Conservation (phyloP, 2,329 filamentous ascomycete genomes). For the Fusarium circinatum region DNA sequence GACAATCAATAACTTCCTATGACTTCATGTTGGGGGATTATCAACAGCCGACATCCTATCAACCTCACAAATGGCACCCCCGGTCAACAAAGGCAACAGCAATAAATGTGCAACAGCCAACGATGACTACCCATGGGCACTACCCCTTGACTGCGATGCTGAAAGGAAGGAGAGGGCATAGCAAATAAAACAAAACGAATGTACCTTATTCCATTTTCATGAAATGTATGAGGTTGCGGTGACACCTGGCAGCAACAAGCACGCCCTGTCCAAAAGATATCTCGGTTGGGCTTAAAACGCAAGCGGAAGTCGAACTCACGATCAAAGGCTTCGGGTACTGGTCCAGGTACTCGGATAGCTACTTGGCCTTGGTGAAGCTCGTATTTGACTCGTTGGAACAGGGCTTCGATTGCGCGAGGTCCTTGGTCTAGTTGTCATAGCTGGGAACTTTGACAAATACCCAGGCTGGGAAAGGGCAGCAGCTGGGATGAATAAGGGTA, state of each 20-base stretch:
- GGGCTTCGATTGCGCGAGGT: background rate
- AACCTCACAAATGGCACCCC: background rate
- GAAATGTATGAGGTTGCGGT: background rate
- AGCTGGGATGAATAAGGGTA: background rate
- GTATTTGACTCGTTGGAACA: background rate
- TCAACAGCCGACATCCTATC: background rate
- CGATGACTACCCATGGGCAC: background rate
- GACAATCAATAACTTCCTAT: background rate
- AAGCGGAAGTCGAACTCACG: background rate
- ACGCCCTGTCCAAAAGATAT: background rate
- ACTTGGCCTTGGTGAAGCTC: accelerated
- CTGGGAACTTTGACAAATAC: background rate
- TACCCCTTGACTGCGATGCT: background rate
- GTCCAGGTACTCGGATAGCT: background rate
- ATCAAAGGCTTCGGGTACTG: accelerated
- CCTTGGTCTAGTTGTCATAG: background rate
- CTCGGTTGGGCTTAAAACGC: background rate
- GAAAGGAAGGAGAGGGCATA: background rate
- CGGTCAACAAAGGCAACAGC: background rate
- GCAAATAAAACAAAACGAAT: background rate
- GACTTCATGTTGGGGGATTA: background rate
- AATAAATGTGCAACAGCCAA: background rate
- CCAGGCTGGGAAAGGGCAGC: background rate
- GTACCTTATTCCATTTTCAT: background rate
- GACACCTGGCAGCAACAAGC: background rate